Base-by-base conservation (phyloP, 176 grass and related monocot species). In the Oryza longistaminata region DNA sequence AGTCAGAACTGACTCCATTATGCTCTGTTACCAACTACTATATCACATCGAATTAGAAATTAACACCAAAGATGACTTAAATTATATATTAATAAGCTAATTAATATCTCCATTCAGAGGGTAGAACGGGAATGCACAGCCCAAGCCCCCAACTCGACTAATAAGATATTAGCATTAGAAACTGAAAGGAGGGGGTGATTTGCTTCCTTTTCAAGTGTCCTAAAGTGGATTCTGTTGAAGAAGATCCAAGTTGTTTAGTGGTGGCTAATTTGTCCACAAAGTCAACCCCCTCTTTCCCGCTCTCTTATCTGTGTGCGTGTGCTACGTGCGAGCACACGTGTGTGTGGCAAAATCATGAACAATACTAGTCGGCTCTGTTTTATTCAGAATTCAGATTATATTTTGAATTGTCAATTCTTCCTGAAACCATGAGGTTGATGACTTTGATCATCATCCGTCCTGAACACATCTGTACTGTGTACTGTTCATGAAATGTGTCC, bases 221-320 rank as follows among this genome's bases (percentile, higher is more conserved):
- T 86, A 86, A 89, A 66, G 74, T 83, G 73, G 73, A 87, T 82
- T 79, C 62, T 16, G 67, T 85, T 74, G 82, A 79, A 85, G 50
- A 78, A 31, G 48, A 90, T 69, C 37, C 22, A 70, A 82, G 70
- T 37, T 72, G 61, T 72, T 86, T 40, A 87, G 12, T 77, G 83
- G 11, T 77, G 4, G 5, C 70, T 84, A 74, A 29, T 33, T 33
- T 3, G 4, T 52, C n/a, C 46, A 12, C 34, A 88, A 88, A 93
- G 88, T 93, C 88, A 93, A 88, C 74, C 43, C 42, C 37, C 21
- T 8, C 21, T 74, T 73, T 74, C 64, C 12, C 25, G 44, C 58
- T 31, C 17, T 67, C 21, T 75, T 53, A 76, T 55, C 72, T 70
- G 66, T 48, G 67, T 26, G 66, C 40, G 42, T 48, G 68, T 48